A percentile compares a stretch with the other conserved stretches of the same genome.
Evolutionary conservation across 305 asterid genomes (phyloP).

Genomic region (Petunia hybrid): DNA sequence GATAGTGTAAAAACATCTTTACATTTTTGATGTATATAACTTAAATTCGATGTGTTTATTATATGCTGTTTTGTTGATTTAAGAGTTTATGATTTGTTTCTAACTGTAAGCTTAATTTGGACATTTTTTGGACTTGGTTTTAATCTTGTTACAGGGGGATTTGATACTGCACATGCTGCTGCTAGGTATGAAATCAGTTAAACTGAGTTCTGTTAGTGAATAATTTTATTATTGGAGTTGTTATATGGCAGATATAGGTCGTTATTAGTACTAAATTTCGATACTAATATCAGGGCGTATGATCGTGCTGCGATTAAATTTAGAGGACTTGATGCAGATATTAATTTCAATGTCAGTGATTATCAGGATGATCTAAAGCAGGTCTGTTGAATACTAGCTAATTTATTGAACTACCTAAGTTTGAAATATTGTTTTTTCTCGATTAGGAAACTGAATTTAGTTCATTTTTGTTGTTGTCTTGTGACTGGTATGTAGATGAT

Average conservation of each 20-base stretch:
- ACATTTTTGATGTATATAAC: no score
- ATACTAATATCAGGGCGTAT: constrained; percentile 66
- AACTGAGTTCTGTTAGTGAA: constrained; percentile 27
- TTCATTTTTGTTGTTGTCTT: constrained; percentile 20
- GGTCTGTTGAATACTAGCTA: constrained; percentile 48
- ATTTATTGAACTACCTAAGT: not conserved
- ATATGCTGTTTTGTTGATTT: not conserved
- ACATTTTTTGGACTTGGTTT: constrained; percentile 29
- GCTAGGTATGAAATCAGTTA: constrained; percentile 68
- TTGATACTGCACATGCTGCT: constrained; percentile 96
- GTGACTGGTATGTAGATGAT: constrained; percentile 60
- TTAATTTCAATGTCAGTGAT: constrained; percentile 76
- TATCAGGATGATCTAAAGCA: constrained; percentile 81
- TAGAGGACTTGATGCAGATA: constrained; percentile 94
- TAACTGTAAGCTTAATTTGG: constrained; percentile 34
- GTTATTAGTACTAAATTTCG: not conserved
- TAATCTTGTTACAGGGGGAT: constrained; percentile 64
- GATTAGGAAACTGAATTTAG: constrained; percentile 10
- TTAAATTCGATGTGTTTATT: not conserved
- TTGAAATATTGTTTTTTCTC: not conserved
- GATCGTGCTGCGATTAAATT: constrained; percentile 96
- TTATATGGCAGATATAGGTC: not conserved
- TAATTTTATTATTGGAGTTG: constrained; percentile 19
- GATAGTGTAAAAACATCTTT: no score
- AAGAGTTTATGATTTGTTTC: constrained; percentile 19